Base-by-base conservation (phyloP, 768 basidiomycete species). In the Zangia roseola region DNA sequence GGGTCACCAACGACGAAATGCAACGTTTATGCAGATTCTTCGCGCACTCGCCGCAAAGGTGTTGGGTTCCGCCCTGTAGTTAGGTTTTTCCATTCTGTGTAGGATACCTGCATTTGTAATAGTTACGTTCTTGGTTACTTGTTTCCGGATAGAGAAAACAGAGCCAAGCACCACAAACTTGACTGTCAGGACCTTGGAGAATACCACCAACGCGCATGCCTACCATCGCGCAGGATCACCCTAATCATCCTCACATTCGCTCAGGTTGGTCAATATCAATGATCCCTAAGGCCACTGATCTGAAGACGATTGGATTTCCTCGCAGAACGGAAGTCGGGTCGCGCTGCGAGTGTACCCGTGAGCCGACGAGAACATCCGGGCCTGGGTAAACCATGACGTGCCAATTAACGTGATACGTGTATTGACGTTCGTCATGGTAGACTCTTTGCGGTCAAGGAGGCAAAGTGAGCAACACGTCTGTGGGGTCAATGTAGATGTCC, bases 11-110 rank as follows among this genome's bases (percentile, higher is more conserved):
- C 44, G 17, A 41, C 10, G 38, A 13, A 21, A 53, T 33, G 10
- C 16, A 37, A 23, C 21, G 14, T 43, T 12, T 26, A 46, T 40
- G 14, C 41, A 94, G 91, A 85, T 94, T 60, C 69, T 94, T 42
- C 82, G 83, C 21, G 88, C 86, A 17, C 67, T 94, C 34, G 91
- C 91, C 4, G 71, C 87, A 67, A 94, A 94, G 68, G 86, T 93
- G 14, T 60, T 93, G 36, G 91, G 89, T 25, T 82, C 84, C 43
- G 80, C 84, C 5, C 45, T 79, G 28, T 60, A 63, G 40, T 21
- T 43, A 35, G 24, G 38, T 31, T 38, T 2, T 13, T 45, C 19
- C 20, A 23, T 20, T 46, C n/a, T 8, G 25, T 52, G 45, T 57
- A 55, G 44, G 30, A 52, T 62, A 40, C 23, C 30, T 36, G 38